These are phyloP conservation scores for Coleophoma crateriformis DNA, from an alignment of 2,329 filamentous ascomycete genomes.

Conservation along the genomic window DNA sequence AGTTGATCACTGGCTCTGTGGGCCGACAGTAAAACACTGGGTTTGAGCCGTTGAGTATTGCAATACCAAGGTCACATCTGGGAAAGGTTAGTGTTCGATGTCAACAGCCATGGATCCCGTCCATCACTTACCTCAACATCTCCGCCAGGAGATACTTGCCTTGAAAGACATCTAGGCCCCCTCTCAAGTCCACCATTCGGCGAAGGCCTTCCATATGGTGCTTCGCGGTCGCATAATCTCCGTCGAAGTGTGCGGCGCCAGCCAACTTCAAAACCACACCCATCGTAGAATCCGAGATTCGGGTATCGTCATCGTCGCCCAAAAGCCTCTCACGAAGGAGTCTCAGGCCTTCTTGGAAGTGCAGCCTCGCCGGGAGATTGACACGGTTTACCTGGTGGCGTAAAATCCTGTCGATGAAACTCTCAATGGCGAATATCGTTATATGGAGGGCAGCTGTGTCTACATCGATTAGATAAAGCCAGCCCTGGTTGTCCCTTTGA, in stretches of 20 bases:
- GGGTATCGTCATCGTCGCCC: constrained; percentile 10
- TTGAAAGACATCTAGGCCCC: constrained; percentile 25
- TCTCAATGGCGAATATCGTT: constrained; percentile 26
- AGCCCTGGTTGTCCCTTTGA: no score
- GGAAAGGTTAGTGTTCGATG: no score
- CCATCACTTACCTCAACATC: constrained; percentile 1
- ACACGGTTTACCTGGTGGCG: constrained; percentile 4
- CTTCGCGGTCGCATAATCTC: constrained; percentile 22
- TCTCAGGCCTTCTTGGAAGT: constrained; percentile 23
- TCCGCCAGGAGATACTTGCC: constrained; percentile 11
- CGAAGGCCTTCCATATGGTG: constrained; percentile 31
- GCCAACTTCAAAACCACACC: constrained; percentile 28
- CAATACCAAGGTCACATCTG: no score
- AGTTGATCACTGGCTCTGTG: no score
- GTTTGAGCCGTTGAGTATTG: no score
- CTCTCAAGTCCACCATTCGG: constrained; percentile 31
- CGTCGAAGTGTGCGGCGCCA: constrained; percentile 22
- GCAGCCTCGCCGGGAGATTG: constrained; percentile 14
- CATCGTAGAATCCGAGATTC: constrained; percentile 27
- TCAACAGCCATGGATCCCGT: no score
- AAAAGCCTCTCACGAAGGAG: constrained; percentile 26
- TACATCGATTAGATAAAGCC: no score
- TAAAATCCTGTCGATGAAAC: constrained; percentile 23
- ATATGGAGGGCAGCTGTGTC: constrained; percentile 1
- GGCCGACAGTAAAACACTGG: no score